These are phyloP conservation scores for Fusarium sp. DNA, from an alignment of 2,329 filamentous ascomycete species.

Conservation along the genomic window DNA sequence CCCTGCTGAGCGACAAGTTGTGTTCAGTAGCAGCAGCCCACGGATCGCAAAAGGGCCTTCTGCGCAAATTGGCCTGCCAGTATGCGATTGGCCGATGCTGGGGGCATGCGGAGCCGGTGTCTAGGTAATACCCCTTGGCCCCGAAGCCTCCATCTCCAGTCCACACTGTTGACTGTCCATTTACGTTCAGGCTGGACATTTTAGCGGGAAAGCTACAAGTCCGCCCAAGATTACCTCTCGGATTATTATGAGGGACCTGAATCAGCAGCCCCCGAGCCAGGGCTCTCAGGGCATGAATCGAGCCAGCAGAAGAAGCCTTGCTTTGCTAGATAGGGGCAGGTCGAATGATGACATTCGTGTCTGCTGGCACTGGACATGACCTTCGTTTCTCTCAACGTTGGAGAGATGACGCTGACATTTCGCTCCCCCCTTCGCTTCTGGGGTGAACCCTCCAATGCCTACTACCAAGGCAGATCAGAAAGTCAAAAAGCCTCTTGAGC, in stretches of 20 bases:
- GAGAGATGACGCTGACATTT: conserved; percentile 15
- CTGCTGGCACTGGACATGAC: neutral
- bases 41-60: conserved; percentile 27
- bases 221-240: conserved; percentile 32
- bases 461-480: conserved; percentile 6
- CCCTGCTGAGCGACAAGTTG: conserved; percentile 12
- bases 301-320: neutral
- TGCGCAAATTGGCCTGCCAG: conserved; percentile 32
- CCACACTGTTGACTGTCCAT: conserved; percentile 23
- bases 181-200: conserved; percentile 32
- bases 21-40: conserved; percentile 21
- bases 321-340: conserved; percentile 3
- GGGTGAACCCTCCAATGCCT: neutral
- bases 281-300: conserved; percentile 1
- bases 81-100: conserved; percentile 25
- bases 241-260: conserved; percentile 37
- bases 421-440: conserved; percentile 10
- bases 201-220: conserved; percentile 38
- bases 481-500: conserved; percentile 12
- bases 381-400: neutral
- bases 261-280: conserved; percentile 32
- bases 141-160: conserved; percentile 26
- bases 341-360: neutral
- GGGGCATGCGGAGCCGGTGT: conserved; percentile 30
- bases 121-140: conserved; percentile 25